phyloP scores from a whole-genome alignment of 495 filamentous ascomycete genomes.

The Corynascus novoguineensis region DNA sequence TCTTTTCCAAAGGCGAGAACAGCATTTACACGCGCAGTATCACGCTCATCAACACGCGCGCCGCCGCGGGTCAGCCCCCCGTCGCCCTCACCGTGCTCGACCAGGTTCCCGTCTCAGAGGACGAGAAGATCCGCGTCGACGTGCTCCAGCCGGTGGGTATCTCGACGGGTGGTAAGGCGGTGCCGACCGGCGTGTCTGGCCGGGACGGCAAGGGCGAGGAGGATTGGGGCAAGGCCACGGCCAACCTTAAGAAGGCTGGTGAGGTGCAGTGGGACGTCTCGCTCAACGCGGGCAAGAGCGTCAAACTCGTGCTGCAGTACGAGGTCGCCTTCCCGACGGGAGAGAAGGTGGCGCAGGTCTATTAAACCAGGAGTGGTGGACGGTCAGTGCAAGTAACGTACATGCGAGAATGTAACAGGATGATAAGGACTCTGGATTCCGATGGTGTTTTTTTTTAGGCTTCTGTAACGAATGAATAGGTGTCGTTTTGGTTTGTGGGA shows the following conservation, averaged over 20 bases:
- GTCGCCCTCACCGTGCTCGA: slow-evolving; percentile 57
- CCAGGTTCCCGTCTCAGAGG: slow-evolving; percentile 62
- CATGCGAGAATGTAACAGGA: too few relatives aligned
- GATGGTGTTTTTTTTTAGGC: too few relatives aligned
- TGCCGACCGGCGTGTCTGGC: slow-evolving; percentile 32
- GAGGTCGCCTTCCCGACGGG: slow-evolving; percentile 51
- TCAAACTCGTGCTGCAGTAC: slow-evolving; percentile 58
- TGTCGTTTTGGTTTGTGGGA: too few relatives aligned
- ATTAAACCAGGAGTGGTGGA: background rate
- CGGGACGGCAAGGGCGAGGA: slow-evolving; percentile 27
- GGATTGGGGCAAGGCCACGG: slow-evolving; percentile 47
- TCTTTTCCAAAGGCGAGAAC: slow-evolving; percentile 54
- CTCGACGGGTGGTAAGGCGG: slow-evolving; percentile 38
- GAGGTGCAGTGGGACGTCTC: slow-evolving; percentile 57
- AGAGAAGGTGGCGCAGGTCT: slow-evolving; percentile 41
- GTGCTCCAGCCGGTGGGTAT: slow-evolving; percentile 51
- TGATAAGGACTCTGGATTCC: too few relatives aligned
- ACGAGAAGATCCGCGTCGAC: slow-evolving; percentile 54
- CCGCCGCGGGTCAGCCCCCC: slow-evolving; percentile 31
- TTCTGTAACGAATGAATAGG: too few relatives aligned
- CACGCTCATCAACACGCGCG: slow-evolving; percentile 56
- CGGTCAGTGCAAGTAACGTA: too few relatives aligned
- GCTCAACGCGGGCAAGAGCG: slow-evolving; percentile 52
- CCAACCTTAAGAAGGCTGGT: slow-evolving; percentile 51
- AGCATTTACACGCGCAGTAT: slow-evolving; percentile 53